These are phyloP conservation scores for Panellus pusillus DNA, from an alignment of 768 basidiomycete species.

Conservation along the genomic window DNA sequence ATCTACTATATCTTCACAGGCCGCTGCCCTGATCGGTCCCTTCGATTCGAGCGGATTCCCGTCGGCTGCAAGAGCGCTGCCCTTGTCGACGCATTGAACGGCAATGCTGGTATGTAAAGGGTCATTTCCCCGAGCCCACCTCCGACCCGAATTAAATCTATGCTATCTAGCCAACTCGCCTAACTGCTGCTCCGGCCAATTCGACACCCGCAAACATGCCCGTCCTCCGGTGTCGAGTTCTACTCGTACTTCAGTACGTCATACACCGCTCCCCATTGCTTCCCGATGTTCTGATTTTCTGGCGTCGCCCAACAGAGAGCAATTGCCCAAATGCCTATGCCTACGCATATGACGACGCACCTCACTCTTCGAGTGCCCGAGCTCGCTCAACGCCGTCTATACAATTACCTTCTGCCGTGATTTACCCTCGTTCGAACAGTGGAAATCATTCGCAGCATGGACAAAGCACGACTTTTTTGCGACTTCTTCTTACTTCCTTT, in stretches of 20 bases:
- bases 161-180: neutral
- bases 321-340: conserved; percentile 32
- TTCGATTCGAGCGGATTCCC: conserved; percentile 8
- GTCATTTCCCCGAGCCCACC: no score
- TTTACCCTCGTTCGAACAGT: no score
- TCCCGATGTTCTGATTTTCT: neutral
- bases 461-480: no score
- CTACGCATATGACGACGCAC: conserved; percentile 36
- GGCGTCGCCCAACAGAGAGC: conserved; percentile 11
- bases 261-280: neutral
- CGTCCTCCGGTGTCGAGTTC: neutral
- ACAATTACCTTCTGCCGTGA: conserved; percentile 27
- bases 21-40: conserved; percentile 3
- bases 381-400: conserved; percentile 25
- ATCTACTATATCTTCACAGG: neutral
- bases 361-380: conserved; percentile 28
- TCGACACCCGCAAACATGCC: neutral
- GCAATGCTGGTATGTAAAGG: neutral
- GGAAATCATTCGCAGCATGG: no score
- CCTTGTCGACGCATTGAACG: neutral
- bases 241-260: conserved; percentile 7
- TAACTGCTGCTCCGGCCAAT: neutral
- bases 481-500: no score
- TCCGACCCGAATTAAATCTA: no score
- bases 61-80: conserved; percentile 10